A percentile compares a stretch with the other conserved stretches of the same genome.
Evolutionary conservation across 345 rosid species (phyloP).

Genomic region (Populus ilicifolia): DNA sequence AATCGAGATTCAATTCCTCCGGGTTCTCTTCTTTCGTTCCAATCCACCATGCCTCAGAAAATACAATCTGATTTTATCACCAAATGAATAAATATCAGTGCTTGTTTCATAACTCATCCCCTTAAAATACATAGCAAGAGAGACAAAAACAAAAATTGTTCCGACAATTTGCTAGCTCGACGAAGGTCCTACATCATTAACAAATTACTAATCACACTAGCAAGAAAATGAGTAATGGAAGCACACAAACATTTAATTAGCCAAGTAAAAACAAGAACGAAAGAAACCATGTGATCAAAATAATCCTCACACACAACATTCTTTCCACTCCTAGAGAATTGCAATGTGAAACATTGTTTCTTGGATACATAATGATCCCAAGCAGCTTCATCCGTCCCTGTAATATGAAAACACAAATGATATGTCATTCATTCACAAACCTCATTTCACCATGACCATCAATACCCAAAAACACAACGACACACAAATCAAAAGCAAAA

Average conservation of each 20-base stretch:
- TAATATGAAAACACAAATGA: not conserved
- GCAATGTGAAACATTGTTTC: conserved; percentile 56
- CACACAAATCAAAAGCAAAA: not conserved
- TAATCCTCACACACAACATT: conserved; percentile 69
- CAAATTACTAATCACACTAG: not conserved
- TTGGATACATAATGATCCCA: conserved; percentile 68
- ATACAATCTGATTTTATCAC: conserved; percentile 59
- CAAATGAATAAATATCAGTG: not conserved
- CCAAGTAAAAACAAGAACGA: too few species aligned
- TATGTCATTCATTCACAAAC: not conserved
- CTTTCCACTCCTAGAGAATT: conserved; percentile 80
- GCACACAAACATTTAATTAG: not conserved
- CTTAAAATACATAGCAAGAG: too few species aligned
- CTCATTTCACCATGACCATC: not conserved
- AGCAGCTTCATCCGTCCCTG: conserved; percentile 92
- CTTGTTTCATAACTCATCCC: too few species aligned
- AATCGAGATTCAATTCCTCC: conserved; percentile 65
- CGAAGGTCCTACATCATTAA: too few species aligned
- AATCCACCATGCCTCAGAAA: conserved; percentile 96
- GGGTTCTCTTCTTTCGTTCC: conserved; percentile 88
- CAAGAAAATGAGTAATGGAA: not conserved
- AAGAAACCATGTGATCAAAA: conserved; percentile 52
- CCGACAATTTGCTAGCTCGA: too few species aligned
- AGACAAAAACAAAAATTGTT: too few species aligned
- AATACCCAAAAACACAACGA: not conserved